Base-by-base conservation (phyloP, 2,329 filamentous ascomycete species). In the Coniosporium tulheliwenetii region DNA sequence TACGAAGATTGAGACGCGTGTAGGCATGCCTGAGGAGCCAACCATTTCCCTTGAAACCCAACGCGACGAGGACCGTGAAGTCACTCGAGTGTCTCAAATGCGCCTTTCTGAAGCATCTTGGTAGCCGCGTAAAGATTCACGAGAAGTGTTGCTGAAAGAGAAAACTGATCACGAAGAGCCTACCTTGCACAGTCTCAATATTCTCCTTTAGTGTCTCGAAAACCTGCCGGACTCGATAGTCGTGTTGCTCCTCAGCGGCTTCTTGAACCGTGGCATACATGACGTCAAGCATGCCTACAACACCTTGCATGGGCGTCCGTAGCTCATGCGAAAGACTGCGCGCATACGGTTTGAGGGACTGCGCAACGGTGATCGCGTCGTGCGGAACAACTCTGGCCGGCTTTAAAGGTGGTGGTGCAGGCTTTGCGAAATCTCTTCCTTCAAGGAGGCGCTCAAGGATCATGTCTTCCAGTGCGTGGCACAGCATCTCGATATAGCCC, bases 241-340 rank as follows among this genome's bases (percentile, higher is more conserved):
- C 68, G 8, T 60, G 57, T 44, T 73, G 67, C 32, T 63, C 66
- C 45, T 73, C 69, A 7, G 77, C 69, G 13, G 75, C 75, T 52
- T 83, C 79, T 43, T 79, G 68, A 2, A 83, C 75, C 2, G 77
- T 81, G 2, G 78, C 75, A 58, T 82, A 77, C 77, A 84, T 83
- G 44, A 84, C 76, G 58, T 84, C 79, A 36, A 84, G 61, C 79
- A 83, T 83, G 5, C 79, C 79, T 10, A 84, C 77, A 5, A 84
- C 77, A 35, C 79, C 79, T 56, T 84, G 79, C 78, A 84, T 82
- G 1, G 79, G 79, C 3, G 79, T 84, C 45, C 79, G 66, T 37
- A 84, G 57, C 52, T 84, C 79, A 48, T 84, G 79, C 0, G 79
- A 84, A 30, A 84, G 59, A 51, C 75, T 81, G 45, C 77, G 70